phyloP scores from a whole-genome alignment of 768 basidiomycete species.

The Russula emetica region DNA sequence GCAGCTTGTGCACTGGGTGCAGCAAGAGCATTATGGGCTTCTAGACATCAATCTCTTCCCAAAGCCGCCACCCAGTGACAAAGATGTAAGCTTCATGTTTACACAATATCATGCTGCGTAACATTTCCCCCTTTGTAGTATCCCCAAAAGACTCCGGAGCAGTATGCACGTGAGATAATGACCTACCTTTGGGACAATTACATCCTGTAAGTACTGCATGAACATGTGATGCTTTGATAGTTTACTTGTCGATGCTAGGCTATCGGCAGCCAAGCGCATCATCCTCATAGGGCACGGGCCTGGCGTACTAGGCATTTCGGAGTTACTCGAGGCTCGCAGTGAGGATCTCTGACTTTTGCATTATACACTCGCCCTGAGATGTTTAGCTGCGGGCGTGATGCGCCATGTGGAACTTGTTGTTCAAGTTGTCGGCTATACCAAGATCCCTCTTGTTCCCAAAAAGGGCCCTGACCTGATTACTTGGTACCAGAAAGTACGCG shows the following conservation, averaged over 20 bases:
- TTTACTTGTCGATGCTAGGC: slow-evolving; percentile 39
- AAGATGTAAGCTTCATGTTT: slow-evolving; percentile 23
- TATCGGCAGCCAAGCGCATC: slow-evolving; percentile 68
- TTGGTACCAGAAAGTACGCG: slow-evolving; percentile 73
- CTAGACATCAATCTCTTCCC: slow-evolving; percentile 85
- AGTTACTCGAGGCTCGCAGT: slow-evolving; percentile 72
- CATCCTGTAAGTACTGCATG: slow-evolving; percentile 56
- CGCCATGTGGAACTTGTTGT: slow-evolving; percentile 33
- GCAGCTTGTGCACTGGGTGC: slow-evolving; percentile 74
- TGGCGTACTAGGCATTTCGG: slow-evolving; percentile 71
- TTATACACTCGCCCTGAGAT: slow-evolving; percentile 1
- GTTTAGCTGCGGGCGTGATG: slow-evolving; percentile 48
- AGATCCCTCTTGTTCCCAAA: slow-evolving; percentile 27
- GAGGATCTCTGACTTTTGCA: slow-evolving; percentile 29
- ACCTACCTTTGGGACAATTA: slow-evolving; percentile 96
- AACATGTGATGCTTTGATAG: background rate
- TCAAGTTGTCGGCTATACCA: slow-evolving; percentile 27
- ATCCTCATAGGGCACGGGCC: slow-evolving; percentile 85
- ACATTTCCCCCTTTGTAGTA: slow-evolving; percentile 11
- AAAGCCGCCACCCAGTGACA: slow-evolving; percentile 33
- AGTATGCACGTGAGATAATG: slow-evolving; percentile 54
- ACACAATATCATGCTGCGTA: background rate
- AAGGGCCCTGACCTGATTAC: slow-evolving; percentile 20
- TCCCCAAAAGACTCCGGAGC: slow-evolving; percentile 29
- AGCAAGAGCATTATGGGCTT: slow-evolving; percentile 58